phyloP scores from a whole-genome alignment of 345 rosid genomes.

The Syzygium oleosum region DNA sequence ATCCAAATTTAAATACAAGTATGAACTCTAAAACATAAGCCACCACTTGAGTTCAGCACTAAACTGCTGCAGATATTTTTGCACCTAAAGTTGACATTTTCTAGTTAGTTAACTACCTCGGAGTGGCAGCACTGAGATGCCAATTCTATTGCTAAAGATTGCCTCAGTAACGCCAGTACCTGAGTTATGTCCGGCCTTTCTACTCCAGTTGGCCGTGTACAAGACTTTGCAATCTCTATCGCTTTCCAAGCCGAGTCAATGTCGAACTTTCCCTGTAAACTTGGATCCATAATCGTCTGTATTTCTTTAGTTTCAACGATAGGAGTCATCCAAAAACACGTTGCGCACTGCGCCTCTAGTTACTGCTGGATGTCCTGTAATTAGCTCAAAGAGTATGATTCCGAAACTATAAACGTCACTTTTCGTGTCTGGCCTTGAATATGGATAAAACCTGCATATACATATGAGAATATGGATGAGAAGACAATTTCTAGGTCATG shows the following conservation, averaged over 20 bases:
- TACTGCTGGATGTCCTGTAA: slow-evolving; percentile 38
- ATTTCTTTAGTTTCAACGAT: slow-evolving; percentile 26
- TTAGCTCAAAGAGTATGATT: slow-evolving; percentile 37
- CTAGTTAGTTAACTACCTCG: background rate
- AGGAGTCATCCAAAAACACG: slow-evolving; percentile 31
- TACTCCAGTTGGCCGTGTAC: background rate
- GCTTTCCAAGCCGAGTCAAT: slow-evolving; percentile 32
- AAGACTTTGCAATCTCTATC: background rate
- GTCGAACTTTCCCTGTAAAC: slow-evolving; percentile 18
- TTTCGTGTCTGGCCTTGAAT: slow-evolving; percentile 17
- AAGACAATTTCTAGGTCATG: background rate
- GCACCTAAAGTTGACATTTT: background rate
- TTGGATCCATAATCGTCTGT: slow-evolving; percentile 25
- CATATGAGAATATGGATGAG: background rate
- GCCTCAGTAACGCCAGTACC: background rate
- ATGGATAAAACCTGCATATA: background rate
- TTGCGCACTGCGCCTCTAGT: slow-evolving; percentile 15
- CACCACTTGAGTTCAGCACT: background rate
- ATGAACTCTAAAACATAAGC: background rate
- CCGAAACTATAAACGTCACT: slow-evolving; percentile 56
- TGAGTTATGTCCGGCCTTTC: background rate
- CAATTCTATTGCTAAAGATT: background rate
- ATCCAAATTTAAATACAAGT: background rate
- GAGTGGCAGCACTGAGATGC: background rate
- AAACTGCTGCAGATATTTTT: background rate